Evolutionary conservation across 257 asterid genomes (phyloP).

Genomic region (Scutellaria baicalensis): DNA sequence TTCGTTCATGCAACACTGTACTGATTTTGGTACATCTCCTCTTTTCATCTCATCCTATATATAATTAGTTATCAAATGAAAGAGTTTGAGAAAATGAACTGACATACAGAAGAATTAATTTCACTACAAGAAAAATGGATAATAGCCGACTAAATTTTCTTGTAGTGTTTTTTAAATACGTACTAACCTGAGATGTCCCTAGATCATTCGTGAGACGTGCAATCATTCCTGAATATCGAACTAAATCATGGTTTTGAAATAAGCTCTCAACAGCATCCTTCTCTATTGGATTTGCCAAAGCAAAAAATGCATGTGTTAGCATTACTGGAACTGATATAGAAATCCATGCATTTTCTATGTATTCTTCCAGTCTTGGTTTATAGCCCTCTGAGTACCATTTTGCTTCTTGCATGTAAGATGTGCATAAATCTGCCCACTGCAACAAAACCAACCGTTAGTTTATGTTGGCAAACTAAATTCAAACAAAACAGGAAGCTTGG

Average conservation of each 20-base stretch:
- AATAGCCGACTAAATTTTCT: no score
- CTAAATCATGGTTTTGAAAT: slow-evolving; percentile 13
- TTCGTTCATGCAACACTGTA: slow-evolving; percentile 42
- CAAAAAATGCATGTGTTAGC: slow-evolving; percentile 28
- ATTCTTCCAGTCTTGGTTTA: background rate
- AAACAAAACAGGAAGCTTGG: no score
- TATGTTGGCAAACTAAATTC: background rate
- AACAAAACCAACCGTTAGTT: background rate
- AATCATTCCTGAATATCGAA: slow-evolving; percentile 19
- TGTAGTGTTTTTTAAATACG: no score
- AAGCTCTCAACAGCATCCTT: slow-evolving; percentile 20
- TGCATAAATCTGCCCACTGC: slow-evolving; percentile 32
- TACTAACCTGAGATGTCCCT: slow-evolving; percentile 31
- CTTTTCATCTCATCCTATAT: slow-evolving; percentile 23
- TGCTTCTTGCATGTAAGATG: slow-evolving; percentile 10
- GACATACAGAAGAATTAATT: no score
- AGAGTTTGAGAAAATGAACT: no score
- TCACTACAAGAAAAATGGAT: no score
- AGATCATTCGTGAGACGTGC: slow-evolving; percentile 34
- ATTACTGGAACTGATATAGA: slow-evolving; percentile 21
- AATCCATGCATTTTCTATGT: background rate
- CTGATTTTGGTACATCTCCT: slow-evolving; percentile 21
- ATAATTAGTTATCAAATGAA: background rate
- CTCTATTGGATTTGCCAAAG: slow-evolving; percentile 24
- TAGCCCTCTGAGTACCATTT: background rate